Evolutionary conservation across 164 flowering plant genomes (phyloP).

Genomic region (Berberis vulgaris): DNA sequence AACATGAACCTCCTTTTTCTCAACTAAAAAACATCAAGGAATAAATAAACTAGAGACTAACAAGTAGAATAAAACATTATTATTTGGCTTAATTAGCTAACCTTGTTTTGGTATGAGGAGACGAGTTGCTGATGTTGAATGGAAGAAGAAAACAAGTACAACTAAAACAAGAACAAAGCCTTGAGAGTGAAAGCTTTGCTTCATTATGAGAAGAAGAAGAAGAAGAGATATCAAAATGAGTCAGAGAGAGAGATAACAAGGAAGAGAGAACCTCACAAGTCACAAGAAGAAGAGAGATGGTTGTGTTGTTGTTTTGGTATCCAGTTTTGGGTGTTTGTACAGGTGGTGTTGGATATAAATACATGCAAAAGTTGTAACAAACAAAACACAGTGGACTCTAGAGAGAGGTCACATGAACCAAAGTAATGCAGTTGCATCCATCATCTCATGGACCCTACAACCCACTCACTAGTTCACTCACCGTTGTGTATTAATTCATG

Average conservation of each 20-base stretch:
- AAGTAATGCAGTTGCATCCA: constrained; percentile 3
- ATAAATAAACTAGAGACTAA: background rate
- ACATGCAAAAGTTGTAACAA: constrained; percentile 4
- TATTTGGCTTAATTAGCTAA: background rate
- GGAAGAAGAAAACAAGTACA: constrained; percentile 6
- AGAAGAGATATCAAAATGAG: too few species aligned
- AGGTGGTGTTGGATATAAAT: constrained; percentile 8
- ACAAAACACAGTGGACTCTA: background rate
- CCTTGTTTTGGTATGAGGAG: constrained; percentile 15
- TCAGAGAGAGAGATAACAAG: background rate
- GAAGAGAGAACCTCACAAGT: background rate
- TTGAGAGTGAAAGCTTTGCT: constrained; percentile 6
- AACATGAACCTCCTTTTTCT: background rate
- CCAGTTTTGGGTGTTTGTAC: constrained; percentile 3
- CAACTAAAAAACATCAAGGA: background rate
- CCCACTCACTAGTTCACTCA: background rate
- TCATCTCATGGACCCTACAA: constrained; percentile 10
- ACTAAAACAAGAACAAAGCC: constrained; percentile 9
- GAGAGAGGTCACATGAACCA: constrained; percentile 10
- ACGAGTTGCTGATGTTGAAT: constrained; percentile 13
- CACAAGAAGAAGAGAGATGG: background rate
- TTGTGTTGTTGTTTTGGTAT: background rate
- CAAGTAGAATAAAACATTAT: background rate
- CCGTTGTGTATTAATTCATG: too few species aligned
- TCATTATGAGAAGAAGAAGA: constrained; percentile 8